Base-by-base conservation (phyloP, 2,329 filamentous ascomycete species). In the Basipetospora chlamydospora region DNA sequence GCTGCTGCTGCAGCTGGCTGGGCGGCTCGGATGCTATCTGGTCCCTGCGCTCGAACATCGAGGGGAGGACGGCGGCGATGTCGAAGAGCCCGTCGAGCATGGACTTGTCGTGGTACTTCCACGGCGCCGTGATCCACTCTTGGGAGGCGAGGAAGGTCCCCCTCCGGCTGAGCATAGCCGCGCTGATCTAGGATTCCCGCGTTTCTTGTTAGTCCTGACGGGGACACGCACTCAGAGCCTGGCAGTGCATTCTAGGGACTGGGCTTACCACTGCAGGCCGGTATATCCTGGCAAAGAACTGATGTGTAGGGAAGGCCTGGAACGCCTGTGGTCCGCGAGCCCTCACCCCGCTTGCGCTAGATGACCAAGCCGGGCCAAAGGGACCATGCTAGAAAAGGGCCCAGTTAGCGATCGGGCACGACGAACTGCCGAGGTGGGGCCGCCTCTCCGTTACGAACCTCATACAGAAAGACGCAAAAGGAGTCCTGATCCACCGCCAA, bases 211-310 rank as follows among this genome's bases (percentile, higher is more conserved):
- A n/a, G n/a, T n/a, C n/a, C n/a, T n/a, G n/a, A n/a, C n/a, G n/a
- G n/a, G n/a, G n/a, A n/a, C n/a, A n/a, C n/a, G n/a, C n/a, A n/a
- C n/a, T n/a, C n/a, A n/a, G n/a, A n/a, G n/a, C n/a, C n/a, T n/a
- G n/a, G n/a, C n/a, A n/a, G n/a, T n/a, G n/a, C n/a, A n/a, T n/a
- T n/a, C n/a, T n/a, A n/a, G n/a, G n/a, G n/a, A n/a, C n/a, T n/a
- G n/a, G n/a, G 57, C 67, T 55, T 55, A 72, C 69, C 31, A 63
- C 64, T 33, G 56, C 60, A 11, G 64, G 67, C 17, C 70, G 62
- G 43, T 67, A 73, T 5, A 73, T 58, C 9, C 68, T 60, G 17
- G 63, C 61, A 39, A 73, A 74, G 47, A 70, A 73, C 45, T 74
- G 69, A 40, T 74, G 70, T 9, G 64, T 57, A 2, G 70, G 70